Base-by-base conservation (phyloP, 306 rosid species). In the Quercus glauca region DNA sequence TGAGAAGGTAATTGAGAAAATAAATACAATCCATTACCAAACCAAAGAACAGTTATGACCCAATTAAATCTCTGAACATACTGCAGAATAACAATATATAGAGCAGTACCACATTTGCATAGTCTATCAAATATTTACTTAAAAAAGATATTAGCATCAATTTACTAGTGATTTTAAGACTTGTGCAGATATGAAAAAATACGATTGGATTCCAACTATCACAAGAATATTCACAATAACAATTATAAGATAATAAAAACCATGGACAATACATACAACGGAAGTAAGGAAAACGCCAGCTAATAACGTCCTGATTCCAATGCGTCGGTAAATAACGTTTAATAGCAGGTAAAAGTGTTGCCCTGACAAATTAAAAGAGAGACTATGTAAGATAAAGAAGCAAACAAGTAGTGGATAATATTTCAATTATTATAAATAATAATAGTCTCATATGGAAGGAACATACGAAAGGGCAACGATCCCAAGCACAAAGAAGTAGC, bases 401-500 rank as follows among this genome's bases (percentile, higher is more conserved):
- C 43, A 78, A 55, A 77, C 7, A 73, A 31, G 15, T 25, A n/a
- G 6, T 0, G 12, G 55, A 69, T 5, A n/a, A 74, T 75, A 53
- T 1, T 69, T 69, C 58, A 25, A 69, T 3, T 15, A 26, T n/a
- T 7, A 29, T 74, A 35, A 6, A 21, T 5, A 11, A 78, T 9
- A 57, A 37, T 68, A 76, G 45, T 23, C 21, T 25, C 37, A 75
- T 69, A 52, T 25, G 53, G 64, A 79, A 67, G 76, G 69, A 79
- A 87, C 98, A 67, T 93, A 96, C 99, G 97, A 91, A 33, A 96
- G 93, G 57, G 99, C 99, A 35, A 93, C 87, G 79, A 96, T 96
- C 85, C 99, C 99, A 33, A 96, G 99, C 72, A 96, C 90, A 84
- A 96, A 89, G 89, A 96, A 96, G 88, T 96, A 96, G 88, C 81